Conservation (phyloP, 768 basidiomycete species). For the Lactarius sanguifluus region DNA sequence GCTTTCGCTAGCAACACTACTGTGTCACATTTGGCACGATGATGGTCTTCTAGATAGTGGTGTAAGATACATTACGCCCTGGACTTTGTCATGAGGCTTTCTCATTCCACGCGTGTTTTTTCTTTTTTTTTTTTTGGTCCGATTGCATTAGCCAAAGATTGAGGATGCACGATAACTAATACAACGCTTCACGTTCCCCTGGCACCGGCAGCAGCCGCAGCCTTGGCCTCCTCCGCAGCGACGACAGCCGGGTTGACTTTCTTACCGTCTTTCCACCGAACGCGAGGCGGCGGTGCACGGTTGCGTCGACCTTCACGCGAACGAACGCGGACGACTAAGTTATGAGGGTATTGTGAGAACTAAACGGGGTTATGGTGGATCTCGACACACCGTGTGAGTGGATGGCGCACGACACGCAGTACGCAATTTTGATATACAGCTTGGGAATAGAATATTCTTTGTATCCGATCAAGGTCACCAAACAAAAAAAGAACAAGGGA, state of each 20-base stretch:
- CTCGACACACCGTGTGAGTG: slow-evolving; percentile 87
- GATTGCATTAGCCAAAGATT: background rate
- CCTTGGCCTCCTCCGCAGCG: slow-evolving; percentile 87
- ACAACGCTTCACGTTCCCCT: slow-evolving; percentile 26
- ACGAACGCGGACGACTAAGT: slow-evolving; percentile 92
- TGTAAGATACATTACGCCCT: slow-evolving; percentile 36
- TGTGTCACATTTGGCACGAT: slow-evolving; percentile 33
- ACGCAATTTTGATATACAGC: slow-evolving; percentile 96
- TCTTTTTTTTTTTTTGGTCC: background rate
- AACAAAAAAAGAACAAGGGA: background rate
- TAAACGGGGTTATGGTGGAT: slow-evolving; percentile 1
- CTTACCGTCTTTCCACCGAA: slow-evolving; percentile 95
- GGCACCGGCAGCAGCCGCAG: slow-evolving; percentile 44
- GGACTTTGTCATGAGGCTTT: background rate
- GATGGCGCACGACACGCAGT: slow-evolving; percentile 99
- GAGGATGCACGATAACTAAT: slow-evolving; percentile 24
- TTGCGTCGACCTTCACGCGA: slow-evolving; percentile 95
- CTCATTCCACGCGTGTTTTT: background rate
- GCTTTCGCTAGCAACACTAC: slow-evolving; percentile 43
- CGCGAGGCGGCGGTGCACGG: slow-evolving; percentile 93
- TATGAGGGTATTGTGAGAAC: slow-evolving; percentile 6
- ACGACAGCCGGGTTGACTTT: slow-evolving; percentile 95
- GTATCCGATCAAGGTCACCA: slow-evolving; percentile 4
- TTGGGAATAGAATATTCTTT: slow-evolving; percentile 95
- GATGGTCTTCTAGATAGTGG: slow-evolving; percentile 44